Base-by-base conservation (phyloP, 495 filamentous ascomycete genomes). In the Penicillium robsamsonii region DNA sequence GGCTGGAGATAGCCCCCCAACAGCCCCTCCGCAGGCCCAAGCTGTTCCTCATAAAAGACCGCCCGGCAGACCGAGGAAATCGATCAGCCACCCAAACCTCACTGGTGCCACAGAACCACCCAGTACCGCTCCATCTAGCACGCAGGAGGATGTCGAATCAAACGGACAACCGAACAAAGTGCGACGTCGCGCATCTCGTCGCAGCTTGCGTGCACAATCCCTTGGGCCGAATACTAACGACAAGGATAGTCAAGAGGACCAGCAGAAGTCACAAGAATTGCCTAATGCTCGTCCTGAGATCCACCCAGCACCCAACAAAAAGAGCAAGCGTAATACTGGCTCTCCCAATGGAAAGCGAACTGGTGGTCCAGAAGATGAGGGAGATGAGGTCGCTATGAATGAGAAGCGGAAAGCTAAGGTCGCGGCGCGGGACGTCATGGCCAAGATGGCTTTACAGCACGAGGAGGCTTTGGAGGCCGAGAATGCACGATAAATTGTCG, bases 401-500 rank as follows among this genome's bases (percentile, higher is more conserved):
- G 70, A 72, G 45, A 68, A 68, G 53, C 75, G 70, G 37, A 75
- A 71, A 47, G 69, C 73, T 22, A 73, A 67, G 58, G 59, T 72
- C 43, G 68, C 70, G 46, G 66, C 65, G 52, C 65, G 73, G 48
- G 73, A 79, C 56, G 57, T 56, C 24, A 64, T 76, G 68, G 72
- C 63, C 25, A 68, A 65, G 35, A 53, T 70, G 40, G 75, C 72
- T 27, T 73, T 79, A 69, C 67, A 76, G 57, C 72, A 73, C 5
- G 76, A 79, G 55, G 75, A 77, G 51, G 69, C 68, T n/a, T 76
- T 76, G 73, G 73, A 71, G 47, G 72, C 65, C 1, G 69, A 69
- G 5, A 60, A 67, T 17, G 18, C 59, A 5, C 65, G 64, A 50
- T 73, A 24, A 56, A 57, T 25, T 10, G 30, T 10, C 1, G 8